phyloP scores from a whole-genome alignment of 2,329 filamentous ascomycete species.

The Beauveria sp. region DNA sequence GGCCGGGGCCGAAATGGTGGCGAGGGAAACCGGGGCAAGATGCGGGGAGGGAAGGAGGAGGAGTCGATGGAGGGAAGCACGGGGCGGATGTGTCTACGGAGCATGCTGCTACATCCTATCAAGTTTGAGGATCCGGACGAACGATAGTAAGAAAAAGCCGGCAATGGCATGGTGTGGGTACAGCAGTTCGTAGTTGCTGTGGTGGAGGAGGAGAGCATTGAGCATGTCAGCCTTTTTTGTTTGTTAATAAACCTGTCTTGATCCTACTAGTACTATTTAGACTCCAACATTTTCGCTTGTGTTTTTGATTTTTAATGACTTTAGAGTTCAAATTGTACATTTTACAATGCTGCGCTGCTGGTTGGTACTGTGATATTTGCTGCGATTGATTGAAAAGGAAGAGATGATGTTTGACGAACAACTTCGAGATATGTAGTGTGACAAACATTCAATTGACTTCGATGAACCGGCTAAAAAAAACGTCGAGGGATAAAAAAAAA shows the following conservation, averaged over 20 bases:
- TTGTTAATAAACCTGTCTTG: background rate
- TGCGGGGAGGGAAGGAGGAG: slow-evolving; percentile 44
- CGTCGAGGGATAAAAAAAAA: background rate
- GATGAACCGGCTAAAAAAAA: background rate
- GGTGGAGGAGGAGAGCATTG: background rate
- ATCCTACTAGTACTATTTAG: slow-evolving; percentile 3
- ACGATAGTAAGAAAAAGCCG: background rate
- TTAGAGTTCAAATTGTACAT: background rate
- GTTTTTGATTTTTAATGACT: background rate
- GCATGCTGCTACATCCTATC: slow-evolving; percentile 74
- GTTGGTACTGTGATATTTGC: too few species aligned
- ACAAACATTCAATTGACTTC: background rate
- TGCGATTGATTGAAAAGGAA: too few species aligned
- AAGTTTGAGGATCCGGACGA: slow-evolving; percentile 56
- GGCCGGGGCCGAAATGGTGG: slow-evolving; percentile 43
- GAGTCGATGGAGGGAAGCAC: slow-evolving; percentile 36
- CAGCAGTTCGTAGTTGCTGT: background rate
- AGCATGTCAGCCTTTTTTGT: background rate
- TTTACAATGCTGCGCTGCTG: too few species aligned
- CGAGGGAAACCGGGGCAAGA: slow-evolving; percentile 35
- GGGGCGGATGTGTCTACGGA: slow-evolving; percentile 70
- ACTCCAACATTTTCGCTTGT: background rate
- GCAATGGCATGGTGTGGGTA: background rate
- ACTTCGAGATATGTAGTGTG: background rate
- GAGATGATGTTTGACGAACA: background rate